Conservation (phyloP, 352 stramenopile species). For the Nothophytophthora sp. region DNA sequence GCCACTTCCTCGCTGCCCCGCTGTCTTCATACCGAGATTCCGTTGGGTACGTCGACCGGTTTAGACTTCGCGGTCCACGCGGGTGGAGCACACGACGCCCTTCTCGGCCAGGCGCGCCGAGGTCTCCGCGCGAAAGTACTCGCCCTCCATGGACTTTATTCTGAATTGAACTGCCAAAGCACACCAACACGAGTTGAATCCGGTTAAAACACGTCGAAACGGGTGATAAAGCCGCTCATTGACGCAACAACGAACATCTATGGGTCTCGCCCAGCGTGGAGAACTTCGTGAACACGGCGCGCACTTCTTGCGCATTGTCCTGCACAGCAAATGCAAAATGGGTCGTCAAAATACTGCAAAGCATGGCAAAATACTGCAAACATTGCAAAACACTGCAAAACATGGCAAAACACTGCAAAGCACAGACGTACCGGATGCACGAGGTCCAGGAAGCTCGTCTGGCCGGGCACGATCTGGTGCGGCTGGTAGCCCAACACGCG, state of each 20-base stretch:
- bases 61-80: conserved; percentile 68
- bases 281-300: conserved; percentile 63
- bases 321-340: conserved; percentile 15
- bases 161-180: conserved; percentile 65
- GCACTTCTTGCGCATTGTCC: conserved; percentile 68
- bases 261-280: conserved; percentile 63
- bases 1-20: neutral
- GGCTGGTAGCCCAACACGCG: conserved; percentile 79
- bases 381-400: neutral
- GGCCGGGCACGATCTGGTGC: conserved; percentile 70
- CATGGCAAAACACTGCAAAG: conserved; percentile 2
- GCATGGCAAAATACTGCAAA: neutral
- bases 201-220: conserved; percentile 2
- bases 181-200: conserved; percentile 2
- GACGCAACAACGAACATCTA: conserved; percentile 70
- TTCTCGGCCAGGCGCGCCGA: conserved; percentile 71
- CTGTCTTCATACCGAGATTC: neutral
- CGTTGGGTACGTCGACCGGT: neutral
- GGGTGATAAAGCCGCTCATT: neutral
- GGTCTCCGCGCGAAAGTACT: conserved; percentile 76
- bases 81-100: conserved; percentile 78
- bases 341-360: neutral
- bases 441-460: conserved; percentile 84
- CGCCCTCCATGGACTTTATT: conserved; percentile 82
- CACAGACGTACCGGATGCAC: conserved; percentile 66